A percentile compares a stretch with the other conserved stretches of the same genome.
Conservation (phyloP, 768 basidiomycete species). For the Heimioporus sp. region DNA sequence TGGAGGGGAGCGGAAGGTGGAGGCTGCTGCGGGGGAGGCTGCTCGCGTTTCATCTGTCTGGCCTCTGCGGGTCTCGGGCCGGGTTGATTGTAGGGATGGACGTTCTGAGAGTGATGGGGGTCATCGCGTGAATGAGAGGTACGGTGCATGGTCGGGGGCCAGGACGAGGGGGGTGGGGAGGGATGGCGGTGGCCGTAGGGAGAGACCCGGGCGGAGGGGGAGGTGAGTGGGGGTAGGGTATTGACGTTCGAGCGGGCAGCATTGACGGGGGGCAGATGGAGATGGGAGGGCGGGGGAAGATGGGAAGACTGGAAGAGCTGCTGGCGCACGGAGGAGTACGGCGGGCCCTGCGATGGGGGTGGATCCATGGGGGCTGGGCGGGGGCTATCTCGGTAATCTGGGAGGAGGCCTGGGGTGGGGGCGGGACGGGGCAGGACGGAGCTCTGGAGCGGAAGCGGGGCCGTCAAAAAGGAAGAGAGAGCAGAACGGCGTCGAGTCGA, state of each 20-base stretch:
- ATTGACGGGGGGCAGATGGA: constrained; percentile 37
- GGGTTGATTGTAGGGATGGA: constrained; percentile 23
- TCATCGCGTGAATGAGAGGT: constrained; percentile 45
- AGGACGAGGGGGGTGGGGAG: constrained; percentile 24
- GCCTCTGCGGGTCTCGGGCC: constrained; percentile 17
- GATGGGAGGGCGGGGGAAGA: constrained; percentile 43
- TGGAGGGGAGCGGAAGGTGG: constrained; percentile 18
- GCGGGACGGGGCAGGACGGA: constrained; percentile 7
- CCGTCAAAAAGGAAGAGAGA: no score
- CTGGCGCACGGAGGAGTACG: constrained; percentile 26
- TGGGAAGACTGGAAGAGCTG: constrained; percentile 43
- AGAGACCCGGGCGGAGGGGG: constrained; percentile 25
- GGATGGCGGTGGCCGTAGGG: constrained; percentile 26
- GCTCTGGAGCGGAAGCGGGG: constrained; percentile 5
- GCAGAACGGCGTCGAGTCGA: neutral
- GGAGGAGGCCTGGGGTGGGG: neutral
- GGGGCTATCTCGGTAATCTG: constrained; percentile 1
- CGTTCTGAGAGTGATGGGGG: constrained; percentile 24
- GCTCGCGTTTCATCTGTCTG: constrained; percentile 31
- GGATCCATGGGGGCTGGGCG: constrained; percentile 18
- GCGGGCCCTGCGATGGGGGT: constrained; percentile 29
- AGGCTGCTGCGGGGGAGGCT: constrained; percentile 23
- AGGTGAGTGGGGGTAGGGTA: constrained; percentile 42
- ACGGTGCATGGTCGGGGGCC: constrained; percentile 30
- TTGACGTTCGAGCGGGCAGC: constrained; percentile 35